Base-by-base conservation (phyloP, 2,329 filamentous ascomycete genomes). In the Byssochlamys sp. region DNA sequence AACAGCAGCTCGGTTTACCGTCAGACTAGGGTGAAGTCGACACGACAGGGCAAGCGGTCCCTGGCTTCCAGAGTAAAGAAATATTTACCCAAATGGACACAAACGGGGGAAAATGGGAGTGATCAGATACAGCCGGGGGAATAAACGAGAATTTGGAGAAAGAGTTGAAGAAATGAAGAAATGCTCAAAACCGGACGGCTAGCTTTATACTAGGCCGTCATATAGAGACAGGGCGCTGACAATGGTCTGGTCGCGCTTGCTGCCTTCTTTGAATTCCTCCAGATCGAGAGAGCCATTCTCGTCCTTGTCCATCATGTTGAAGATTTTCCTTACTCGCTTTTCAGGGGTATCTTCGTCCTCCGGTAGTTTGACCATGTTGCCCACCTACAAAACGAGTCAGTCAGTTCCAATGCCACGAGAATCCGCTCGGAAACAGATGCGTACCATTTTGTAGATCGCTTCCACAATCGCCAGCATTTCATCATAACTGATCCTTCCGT, bases 261-360 rank as follows among this genome's bases (percentile, higher is more conserved):
- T 96, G 65, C 94, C 94, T 78, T 99, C 94, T 78, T 97, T 97
- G 81, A 99, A 99, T 74, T 99, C 94, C 60, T 91, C 88, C 83
- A 96, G 92, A 73, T 97, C 92, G 67, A 99, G 78, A 70, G 89
- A 95, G 66, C 92, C 94, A 72, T 97, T 97, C 79, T 97, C 92
- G 73, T 99, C 94, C 82, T 99, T 99, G 81, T 99, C 94, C 94
- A 99, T 99, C 94, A 97, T 97, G 69, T 88, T 83, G 81, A 99
- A 99, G 75, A 99, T 97, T 81, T 99, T 99, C 76, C 82, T 86
- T 62, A 99, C 94, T 63, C 94, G 88, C 81, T 99, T 99, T 81
- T 97, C 92, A 19, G 94, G 94, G 58, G 94, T 99, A 77, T 99
- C 92, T 79, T 99, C 94, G 77, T 99, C 94, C 75, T 96, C 91